These are phyloP conservation scores for Podaxis sp. DNA, from an alignment of 768 basidiomycete genomes.

Conservation along the genomic window DNA sequence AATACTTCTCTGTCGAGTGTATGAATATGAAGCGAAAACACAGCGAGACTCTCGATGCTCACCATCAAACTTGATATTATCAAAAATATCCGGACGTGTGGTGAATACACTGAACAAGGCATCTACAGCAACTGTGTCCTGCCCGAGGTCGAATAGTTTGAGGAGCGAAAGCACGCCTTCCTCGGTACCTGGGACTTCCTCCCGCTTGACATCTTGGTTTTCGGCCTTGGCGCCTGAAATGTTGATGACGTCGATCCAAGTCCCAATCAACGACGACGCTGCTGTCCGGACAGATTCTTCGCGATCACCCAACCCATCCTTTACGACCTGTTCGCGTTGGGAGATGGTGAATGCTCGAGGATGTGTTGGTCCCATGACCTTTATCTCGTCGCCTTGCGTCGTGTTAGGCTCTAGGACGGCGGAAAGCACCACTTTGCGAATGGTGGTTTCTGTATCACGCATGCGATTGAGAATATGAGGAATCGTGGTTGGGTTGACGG, in stretches of 20 bases:
- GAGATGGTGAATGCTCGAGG: constrained; percentile 63
- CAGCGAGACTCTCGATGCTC: constrained; percentile 19
- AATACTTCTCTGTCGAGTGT: constrained; percentile 58
- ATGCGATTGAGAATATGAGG: constrained; percentile 70
- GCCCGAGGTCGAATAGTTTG: constrained; percentile 55
- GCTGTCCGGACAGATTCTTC: constrained; percentile 71
- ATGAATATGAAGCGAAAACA: neutral
- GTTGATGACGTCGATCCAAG: constrained; percentile 70
- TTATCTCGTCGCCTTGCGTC: constrained; percentile 19
- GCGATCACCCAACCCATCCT: constrained; percentile 84
- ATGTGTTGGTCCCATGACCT: constrained; percentile 53
- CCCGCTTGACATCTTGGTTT: constrained; percentile 19
- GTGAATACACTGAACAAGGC: constrained; percentile 74
- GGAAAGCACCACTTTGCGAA: constrained; percentile 74
- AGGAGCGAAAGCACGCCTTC: constrained; percentile 49
- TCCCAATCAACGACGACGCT: constrained; percentile 65
- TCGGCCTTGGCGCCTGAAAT: constrained; percentile 27
- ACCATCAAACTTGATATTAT: constrained; percentile 71
- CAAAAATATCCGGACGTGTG: constrained; percentile 61
- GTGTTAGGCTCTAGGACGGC: constrained; percentile 48
- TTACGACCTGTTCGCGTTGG: constrained; percentile 76
- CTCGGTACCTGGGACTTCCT: constrained; percentile 20
- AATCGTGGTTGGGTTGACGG: constrained; percentile 53
- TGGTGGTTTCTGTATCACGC: constrained; percentile 72
- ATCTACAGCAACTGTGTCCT: constrained; percentile 65